Evolutionary conservation across 108 stramenopile genomes (phyloP).

Genomic region (Discostella pseudostelligera): DNA sequence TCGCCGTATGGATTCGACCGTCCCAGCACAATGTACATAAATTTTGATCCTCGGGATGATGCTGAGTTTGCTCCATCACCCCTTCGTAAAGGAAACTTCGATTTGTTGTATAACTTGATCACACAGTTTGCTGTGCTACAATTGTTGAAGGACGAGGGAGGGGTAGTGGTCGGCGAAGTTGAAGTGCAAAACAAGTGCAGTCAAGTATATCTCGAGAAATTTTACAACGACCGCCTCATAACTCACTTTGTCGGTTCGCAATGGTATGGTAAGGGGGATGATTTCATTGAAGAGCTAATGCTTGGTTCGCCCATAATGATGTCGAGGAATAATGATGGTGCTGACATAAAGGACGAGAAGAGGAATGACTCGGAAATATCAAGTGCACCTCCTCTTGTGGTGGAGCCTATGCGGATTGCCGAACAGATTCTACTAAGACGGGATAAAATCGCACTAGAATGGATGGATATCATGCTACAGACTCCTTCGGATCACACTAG

Average conservation of each 20-base stretch:
- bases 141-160: slow-evolving; percentile 47
- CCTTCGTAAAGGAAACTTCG: slow-evolving; percentile 78
- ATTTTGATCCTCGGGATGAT: slow-evolving; percentile 35
- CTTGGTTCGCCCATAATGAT: slow-evolving; percentile 41
- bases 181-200: slow-evolving; percentile 29
- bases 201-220: slow-evolving; percentile 43
- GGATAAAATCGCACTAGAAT: slow-evolving; percentile 63
- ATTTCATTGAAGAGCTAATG: slow-evolving; percentile 70
- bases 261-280: slow-evolving; percentile 73
- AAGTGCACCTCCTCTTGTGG: slow-evolving; percentile 10
- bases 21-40: slow-evolving; percentile 33
- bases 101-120: slow-evolving; percentile 58
- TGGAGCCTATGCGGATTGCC: slow-evolving; percentile 66
- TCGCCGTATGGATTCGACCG: slow-evolving; percentile 38
- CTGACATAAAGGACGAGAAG: slow-evolving; percentile 1
- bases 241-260: slow-evolving; percentile 62
- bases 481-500: slow-evolving; percentile 57
- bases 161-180: slow-evolving; percentile 21
- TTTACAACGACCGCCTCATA: slow-evolving; percentile 48
- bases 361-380: slow-evolving; percentile 2
- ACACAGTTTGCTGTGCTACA: slow-evolving; percentile 66
- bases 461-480: slow-evolving; percentile 46
- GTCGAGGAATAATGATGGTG: slow-evolving; percentile 19
- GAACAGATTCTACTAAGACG: slow-evolving; percentile 58
- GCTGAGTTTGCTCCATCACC: slow-evolving; percentile 50